These are phyloP conservation scores for Rhodotorula sp. DNA, from an alignment of 1,284 basidiomycete genomes.

Conservation along the genomic window DNA sequence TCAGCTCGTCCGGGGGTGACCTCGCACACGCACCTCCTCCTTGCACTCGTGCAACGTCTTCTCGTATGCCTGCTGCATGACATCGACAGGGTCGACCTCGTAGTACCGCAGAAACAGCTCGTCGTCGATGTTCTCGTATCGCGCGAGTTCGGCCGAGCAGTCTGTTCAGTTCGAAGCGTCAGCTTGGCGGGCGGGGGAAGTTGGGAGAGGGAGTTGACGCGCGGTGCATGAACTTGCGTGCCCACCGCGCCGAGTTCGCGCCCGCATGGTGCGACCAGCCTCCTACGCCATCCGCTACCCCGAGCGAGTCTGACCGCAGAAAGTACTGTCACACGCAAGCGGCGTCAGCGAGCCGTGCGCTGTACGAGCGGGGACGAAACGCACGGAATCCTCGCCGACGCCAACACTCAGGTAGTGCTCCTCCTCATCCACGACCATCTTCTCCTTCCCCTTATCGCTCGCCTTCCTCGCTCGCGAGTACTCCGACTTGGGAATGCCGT, in stretches of 20 bases:
- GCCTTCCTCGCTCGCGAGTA: neutral
- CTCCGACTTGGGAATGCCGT: slow-evolving; percentile 50
- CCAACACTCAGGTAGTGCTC: slow-evolving; percentile 44
- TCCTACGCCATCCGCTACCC: slow-evolving; percentile 84
- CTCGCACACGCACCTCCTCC: slow-evolving; percentile 47
- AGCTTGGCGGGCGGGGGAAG: neutral
- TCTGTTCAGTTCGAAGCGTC: slow-evolving; percentile 17
- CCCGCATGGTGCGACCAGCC: slow-evolving; percentile 66
- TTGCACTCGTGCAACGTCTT: slow-evolving; percentile 53
- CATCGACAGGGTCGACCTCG: slow-evolving; percentile 56
- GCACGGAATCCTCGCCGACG: slow-evolving; percentile 41
- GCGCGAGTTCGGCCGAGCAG: slow-evolving; percentile 39
- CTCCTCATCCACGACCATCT: slow-evolving; percentile 35
- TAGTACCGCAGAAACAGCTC: slow-evolving; percentile 40
- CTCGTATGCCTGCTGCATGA: slow-evolving; percentile 60
- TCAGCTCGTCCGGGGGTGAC: neutral
- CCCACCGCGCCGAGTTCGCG: slow-evolving; percentile 69
- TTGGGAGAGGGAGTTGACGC: neutral
- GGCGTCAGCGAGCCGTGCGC: slow-evolving; percentile 58
- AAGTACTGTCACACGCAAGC: slow-evolving; percentile 62
- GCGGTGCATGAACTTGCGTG: slow-evolving; percentile 80
- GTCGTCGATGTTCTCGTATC: slow-evolving; percentile 43
- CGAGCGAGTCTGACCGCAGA: slow-evolving; percentile 71
- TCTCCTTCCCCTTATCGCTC: slow-evolving; percentile 42
- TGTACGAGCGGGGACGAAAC: slow-evolving; percentile 9